Percentiles rank a stretch among this genome's conserved stretches.
These are phyloP conservation scores for Botrytis tulipae DNA, from an alignment of 2,329 filamentous ascomycete species.

Conservation along the genomic window DNA sequence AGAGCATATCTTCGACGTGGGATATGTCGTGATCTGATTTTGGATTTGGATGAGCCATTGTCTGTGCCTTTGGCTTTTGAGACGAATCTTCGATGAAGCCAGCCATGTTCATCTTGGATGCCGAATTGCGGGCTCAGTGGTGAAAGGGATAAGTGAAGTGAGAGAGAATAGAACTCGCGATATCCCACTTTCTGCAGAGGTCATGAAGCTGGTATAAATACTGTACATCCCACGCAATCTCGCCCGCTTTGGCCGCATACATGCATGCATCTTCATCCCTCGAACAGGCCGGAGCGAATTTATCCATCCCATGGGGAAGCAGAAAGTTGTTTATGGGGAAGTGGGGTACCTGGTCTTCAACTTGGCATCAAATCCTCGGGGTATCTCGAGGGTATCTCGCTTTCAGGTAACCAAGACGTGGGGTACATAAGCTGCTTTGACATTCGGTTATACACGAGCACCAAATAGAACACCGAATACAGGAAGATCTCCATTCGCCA, in stretches of 20 bases:
- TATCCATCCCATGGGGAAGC: conserved; percentile 18
- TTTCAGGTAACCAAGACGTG: neutral
- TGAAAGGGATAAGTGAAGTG: too few relatives aligned
- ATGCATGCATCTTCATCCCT: conserved; percentile 6
- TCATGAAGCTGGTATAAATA: neutral
- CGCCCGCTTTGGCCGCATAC: neutral
- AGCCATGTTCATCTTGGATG: neutral
- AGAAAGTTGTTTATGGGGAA: conserved; percentile 9
- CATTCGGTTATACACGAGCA: neutral
- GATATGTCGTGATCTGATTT: conserved; percentile 7
- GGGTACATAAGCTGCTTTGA: conserved; percentile 4
- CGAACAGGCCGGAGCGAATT: conserved; percentile 5
- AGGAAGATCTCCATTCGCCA: neutral
- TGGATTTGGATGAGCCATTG: neutral
- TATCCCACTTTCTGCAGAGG: neutral
- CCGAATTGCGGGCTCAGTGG: neutral
- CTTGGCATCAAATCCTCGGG: conserved; percentile 16
- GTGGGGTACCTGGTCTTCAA: conserved; percentile 13
- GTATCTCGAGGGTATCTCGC: conserved; percentile 21
- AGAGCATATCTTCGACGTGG: neutral
- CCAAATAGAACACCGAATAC: neutral
- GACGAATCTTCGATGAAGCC: neutral
- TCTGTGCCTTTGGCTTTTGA: neutral
- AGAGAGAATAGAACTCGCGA: neutral
- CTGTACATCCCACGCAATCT: neutral